Base-by-base conservation (phyloP, 2,329 filamentous ascomycete species). In the Ampelomyces quisqualis region DNA sequence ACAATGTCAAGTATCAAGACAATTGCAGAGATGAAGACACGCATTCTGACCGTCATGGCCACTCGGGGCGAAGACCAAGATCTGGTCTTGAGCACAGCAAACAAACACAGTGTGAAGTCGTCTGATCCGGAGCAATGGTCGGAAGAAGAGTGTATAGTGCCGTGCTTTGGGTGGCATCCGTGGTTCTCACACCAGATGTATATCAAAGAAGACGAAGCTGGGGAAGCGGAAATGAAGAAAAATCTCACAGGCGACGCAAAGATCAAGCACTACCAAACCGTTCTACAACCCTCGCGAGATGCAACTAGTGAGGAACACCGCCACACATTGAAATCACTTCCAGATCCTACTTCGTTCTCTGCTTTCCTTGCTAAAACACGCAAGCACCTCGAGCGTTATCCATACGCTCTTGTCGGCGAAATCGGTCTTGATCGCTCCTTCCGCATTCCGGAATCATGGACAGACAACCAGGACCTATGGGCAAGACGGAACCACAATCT, bases 161-260 rank as follows among this genome's bases (percentile, higher is more conserved):
- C 88, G 0, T 81, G 82, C n/a, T 91, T 90, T 68, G 88, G 88
- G 14, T 90, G 87, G 86, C 88, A 93, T 62, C 88, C 88, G 1
- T 93, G 88, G 88, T 91, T 90, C 66, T 85, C 86, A 1, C 76
- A 91, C 64, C 82, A 88, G 51, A 76, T 93, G 56, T 88, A 82
- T 59, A 67, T 57, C 52, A 57, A 65, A 3, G 70, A 73, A 22
- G 62, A 64, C n/a, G 34, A 43, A 1, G n/a, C n/a, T n/a, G n/a
- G n/a, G 8, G 15, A 7, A 20, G 31, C 3, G 32, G 20, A 34
- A 11, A 38, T 11, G 14, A 46, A 7, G 34, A 39, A 19, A 23
- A 78, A 84, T 3, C 63, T 75, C 7, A 62, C 62, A 3, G 73
- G 73, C 34, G 68, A 73, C 6, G 63, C 68, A 8, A 76, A 73